Evolutionary conservation across 164 flowering plant species (phyloP).

Genomic region (Pachysandra terminalis): DNA sequence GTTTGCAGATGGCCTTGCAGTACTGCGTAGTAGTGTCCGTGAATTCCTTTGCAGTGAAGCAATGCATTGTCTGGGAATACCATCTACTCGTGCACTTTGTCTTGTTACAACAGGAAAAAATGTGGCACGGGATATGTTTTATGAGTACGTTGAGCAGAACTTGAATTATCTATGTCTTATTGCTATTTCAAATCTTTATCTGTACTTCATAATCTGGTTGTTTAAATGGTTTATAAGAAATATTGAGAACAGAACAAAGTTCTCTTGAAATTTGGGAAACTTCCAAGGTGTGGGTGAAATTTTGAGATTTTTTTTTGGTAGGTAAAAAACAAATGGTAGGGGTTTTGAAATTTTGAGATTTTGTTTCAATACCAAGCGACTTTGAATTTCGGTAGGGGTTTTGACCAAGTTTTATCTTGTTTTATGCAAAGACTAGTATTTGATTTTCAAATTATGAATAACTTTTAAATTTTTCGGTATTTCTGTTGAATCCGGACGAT

Average conservation of each 20-base stretch:
- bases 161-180: background rate
- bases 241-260: background rate
- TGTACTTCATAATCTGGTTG: background rate
- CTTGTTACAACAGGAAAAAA: conserved; percentile 90
- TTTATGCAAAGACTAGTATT: no score
- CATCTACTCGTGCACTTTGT: conserved; percentile 96
- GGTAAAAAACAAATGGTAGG: no score
- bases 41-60: conserved; percentile 99
- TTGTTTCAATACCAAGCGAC: no score
- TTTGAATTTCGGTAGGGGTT: no score
- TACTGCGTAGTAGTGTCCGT: conserved; percentile 91
- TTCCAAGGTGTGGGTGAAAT: no score
- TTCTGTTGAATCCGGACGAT: no score
- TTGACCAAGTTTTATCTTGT: no score
- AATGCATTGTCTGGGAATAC: conserved; percentile 88
- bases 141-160: conserved; percentile 64
- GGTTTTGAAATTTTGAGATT: no score
- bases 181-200: background rate
- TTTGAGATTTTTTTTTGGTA: no score
- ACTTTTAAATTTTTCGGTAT: no score
- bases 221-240: background rate
- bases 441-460: no score
- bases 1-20: conserved; percentile 99
- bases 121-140: conserved; percentile 96
- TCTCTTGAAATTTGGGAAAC: background rate